Base-by-base conservation (phyloP, 768 basidiomycete species). In the Tephrocybe sp. region DNA sequence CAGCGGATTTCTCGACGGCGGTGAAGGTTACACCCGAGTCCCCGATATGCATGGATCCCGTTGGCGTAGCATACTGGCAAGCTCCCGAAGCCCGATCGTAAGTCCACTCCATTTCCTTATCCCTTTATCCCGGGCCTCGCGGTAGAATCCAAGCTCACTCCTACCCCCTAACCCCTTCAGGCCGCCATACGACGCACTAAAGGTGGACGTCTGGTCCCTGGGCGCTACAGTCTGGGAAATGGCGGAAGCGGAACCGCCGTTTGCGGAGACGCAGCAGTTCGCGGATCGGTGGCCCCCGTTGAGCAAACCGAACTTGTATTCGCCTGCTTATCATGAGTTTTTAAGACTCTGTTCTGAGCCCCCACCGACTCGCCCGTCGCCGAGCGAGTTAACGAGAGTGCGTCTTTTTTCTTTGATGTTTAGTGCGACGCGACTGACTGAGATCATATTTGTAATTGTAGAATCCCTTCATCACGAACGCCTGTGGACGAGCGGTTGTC, bases 211-310 rank as follows among this genome's bases (percentile, higher is more conserved):
- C 0, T 92, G 88, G 88, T 89, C 88, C 0, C 71, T 90, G 5
- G 89, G 89, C 1, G 89, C 89, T 0, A 92, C 89, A 0, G 76
- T 88, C 0, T 91, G 89, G 89, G 89, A 92, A 62, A 76, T 87
- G 67, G 85, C 86, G 1, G 78, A 92, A 61, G 79, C 83, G 5
- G 73, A 79, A 45, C 89, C 89, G 4, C 89, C 89, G 0, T 92
- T 91, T 61, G 73, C 78, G 3, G 76, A 81, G 49, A 71, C 78
- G 0, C 75, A 80, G 46, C 74, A 80, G 51, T 62, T 88, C 10
- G 75, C 73, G 6, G 75, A 82, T 20, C 78, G 82, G 3, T 89
- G 85, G 82, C 89, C 89, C 5, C 69, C 80, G 16, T 62, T 91
- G 32, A 64, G 68, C 30, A 73, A 80, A 16, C 80, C 85, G 7